Evolutionary conservation across 2,329 filamentous ascomycete genomes (phyloP), one percentile per base, ranked within the genome.

Genomic region (Aurifilum marmelostoma): DNA sequence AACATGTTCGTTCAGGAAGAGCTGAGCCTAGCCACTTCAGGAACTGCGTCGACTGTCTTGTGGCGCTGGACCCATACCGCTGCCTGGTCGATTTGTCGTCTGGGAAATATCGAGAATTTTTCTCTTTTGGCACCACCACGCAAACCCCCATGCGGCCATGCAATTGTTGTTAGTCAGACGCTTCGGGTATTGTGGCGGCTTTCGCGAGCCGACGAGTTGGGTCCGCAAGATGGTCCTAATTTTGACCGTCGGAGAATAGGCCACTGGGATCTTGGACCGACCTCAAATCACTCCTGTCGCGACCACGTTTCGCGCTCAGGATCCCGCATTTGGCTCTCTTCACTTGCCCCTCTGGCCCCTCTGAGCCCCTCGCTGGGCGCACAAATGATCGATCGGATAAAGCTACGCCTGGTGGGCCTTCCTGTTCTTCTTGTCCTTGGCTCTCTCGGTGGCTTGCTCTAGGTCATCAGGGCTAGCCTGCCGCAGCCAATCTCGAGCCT

Each of bases 41-140:
- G 66, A 63, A 54, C 59, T 63, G 47, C 66, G 63, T 63, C 58
- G 66, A 63, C 66, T n/a, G n/a, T n/a, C n/a, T 34, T 67, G 41
- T 61, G 24, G 8, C 32, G 21, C 32, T 59, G 56, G 21, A 11
- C 16, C 29, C 32, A 24, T 47, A 37, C 21, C 21, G 29, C 56
- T 21, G 21, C 56, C 29, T 56, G 52, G 56, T 34, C 18, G 16
- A n/a, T n/a, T 34, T 37, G 29, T n/a, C 3, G 1, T 12, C 11
- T 6, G 56, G 8, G 9, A n/a, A 47, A 37, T 18, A 59, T 37
- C 8, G 56, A 37, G 29, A 32, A 2, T n/a, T n/a, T 4, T 59
- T 14, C 29, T 21, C 21, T 18, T 47, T 47, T n/a, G 6, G 41
- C 41, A 47, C 18, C 41, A n/a, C 34, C 14, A 9, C 54, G 27